phyloP scores from a whole-genome alignment of 441 rosid species.

The Bruguiera hainesii region DNA sequence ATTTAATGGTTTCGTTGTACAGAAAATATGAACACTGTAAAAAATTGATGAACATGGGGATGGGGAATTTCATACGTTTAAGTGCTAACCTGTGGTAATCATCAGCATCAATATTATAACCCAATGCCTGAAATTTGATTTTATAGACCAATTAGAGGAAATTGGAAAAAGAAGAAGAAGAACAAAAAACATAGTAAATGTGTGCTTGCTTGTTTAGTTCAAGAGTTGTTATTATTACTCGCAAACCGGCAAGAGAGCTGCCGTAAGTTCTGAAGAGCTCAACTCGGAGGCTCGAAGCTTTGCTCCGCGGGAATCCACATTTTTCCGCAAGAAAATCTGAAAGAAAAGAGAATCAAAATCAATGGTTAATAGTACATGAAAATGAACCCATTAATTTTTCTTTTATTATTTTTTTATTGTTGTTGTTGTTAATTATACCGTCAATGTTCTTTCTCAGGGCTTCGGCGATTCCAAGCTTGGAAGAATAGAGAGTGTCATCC shows the following conservation, averaged over 20 bases:
- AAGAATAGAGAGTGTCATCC: constrained; percentile 86
- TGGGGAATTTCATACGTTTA: neutral
- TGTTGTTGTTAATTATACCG: constrained; percentile 31
- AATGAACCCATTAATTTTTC: neutral
- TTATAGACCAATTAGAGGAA: neutral
- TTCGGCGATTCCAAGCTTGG: constrained; percentile 56
- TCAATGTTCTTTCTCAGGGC: constrained; percentile 72
- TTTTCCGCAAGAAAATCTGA: constrained; percentile 68
- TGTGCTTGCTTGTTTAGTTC: too few relatives aligned
- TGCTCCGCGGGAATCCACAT: constrained; percentile 51
- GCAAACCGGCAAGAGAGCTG: constrained; percentile 85
- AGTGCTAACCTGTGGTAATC: constrained; percentile 71
- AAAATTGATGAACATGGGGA: neutral
- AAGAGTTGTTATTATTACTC: constrained; percentile 39
- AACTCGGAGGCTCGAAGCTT: constrained; percentile 55
- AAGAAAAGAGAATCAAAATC: neutral
- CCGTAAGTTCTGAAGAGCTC: constrained; percentile 80
- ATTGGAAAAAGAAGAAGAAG: neutral
- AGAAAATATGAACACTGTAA: neutral
- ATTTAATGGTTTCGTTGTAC: neutral
- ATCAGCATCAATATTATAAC: constrained; percentile 70
- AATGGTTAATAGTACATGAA: neutral
- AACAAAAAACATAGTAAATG: too few relatives aligned
- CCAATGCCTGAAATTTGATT: constrained; percentile 46
- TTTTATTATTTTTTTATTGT: neutral